Percentiles rank a stretch among this genome's conserved stretches.
These are phyloP conservation scores for Mortierella hygrophila DNA, from an alignment of 192 early-diverging fungal genomes.

Conservation along the genomic window DNA sequence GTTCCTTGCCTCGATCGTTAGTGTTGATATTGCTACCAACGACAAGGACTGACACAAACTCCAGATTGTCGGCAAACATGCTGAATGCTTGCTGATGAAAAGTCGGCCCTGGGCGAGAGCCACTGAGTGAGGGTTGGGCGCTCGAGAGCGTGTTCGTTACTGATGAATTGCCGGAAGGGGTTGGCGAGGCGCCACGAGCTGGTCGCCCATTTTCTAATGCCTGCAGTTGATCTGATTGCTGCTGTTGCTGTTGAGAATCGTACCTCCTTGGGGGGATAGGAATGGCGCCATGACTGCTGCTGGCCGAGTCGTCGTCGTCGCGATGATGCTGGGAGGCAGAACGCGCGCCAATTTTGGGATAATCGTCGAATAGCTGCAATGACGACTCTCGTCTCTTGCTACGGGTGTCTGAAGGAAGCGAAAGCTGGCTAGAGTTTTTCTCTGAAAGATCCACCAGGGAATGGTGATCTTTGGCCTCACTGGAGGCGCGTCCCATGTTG, in stretches of 20 bases:
- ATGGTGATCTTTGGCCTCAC: slow-evolving; percentile 18
- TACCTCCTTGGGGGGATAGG: slow-evolving; percentile 28
- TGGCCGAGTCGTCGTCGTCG: slow-evolving; percentile 25
- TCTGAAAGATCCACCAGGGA: slow-evolving; percentile 13
- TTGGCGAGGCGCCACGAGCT: slow-evolving; percentile 36
- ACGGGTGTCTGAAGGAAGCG: slow-evolving; percentile 24
- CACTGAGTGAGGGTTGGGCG: not conserved
- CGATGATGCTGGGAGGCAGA: slow-evolving; percentile 43
- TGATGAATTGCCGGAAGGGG: slow-evolving; percentile 49
- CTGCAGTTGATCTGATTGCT: not conserved
- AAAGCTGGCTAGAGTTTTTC: slow-evolving; percentile 33
- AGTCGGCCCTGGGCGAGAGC: slow-evolving; percentile 26
- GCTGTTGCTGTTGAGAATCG: slow-evolving; percentile 25
- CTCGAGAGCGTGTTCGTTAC: slow-evolving; percentile 24
- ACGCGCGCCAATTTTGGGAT: slow-evolving; percentile 36
- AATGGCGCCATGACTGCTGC: slow-evolving; percentile 7
- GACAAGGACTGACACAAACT: slow-evolving; percentile 58
- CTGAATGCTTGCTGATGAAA: slow-evolving; percentile 41
- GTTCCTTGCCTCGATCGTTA: slow-evolving; percentile 84
- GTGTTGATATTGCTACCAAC: slow-evolving; percentile 72
- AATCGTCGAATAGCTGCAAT: slow-evolving; percentile 36
- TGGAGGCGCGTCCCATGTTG: slow-evolving; percentile 10
- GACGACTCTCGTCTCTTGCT: slow-evolving; percentile 35
- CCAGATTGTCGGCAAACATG: slow-evolving; percentile 48
- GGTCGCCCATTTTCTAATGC: not conserved